Percentiles rank a stretch among this genome's conserved stretches.
phyloP scores from a whole-genome alignment of 2,329 filamentous ascomycete genomes.

The Penicillium hordei region DNA sequence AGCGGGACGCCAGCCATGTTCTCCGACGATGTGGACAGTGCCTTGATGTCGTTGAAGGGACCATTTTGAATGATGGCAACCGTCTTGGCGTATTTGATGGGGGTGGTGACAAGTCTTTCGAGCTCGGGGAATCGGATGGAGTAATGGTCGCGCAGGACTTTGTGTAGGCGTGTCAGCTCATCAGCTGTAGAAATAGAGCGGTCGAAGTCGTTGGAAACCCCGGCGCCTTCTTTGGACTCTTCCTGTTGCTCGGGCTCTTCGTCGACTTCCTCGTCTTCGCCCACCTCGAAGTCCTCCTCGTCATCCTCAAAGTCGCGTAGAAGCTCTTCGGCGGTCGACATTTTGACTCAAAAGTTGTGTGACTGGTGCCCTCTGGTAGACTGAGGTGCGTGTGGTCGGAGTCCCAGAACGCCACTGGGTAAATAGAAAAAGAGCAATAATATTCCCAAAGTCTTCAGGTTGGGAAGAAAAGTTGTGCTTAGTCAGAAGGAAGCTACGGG shows the following conservation, averaged over 20 bases:
- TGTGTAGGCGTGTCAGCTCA: conserved; percentile 90
- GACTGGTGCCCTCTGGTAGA: neutral
- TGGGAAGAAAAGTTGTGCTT: conserved; percentile 15
- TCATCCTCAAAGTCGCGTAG: conserved; percentile 83
- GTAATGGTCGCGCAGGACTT: conserved; percentile 95
- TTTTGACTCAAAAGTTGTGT: conserved; percentile 38
- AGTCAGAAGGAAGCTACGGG: conserved; percentile 22
- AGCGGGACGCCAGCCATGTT: conserved; percentile 76
- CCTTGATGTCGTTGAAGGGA: conserved; percentile 83
- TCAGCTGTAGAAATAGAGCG: conserved; percentile 92
- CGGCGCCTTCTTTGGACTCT: conserved; percentile 60
- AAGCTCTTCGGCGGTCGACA: conserved; percentile 93
- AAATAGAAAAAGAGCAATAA: conserved; percentile 1
- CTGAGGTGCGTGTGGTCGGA: neutral
- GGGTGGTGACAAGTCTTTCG: conserved; percentile 84
- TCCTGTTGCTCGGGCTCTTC: conserved; percentile 58
- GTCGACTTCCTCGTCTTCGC: conserved; percentile 63
- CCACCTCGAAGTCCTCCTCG: conserved; percentile 69
- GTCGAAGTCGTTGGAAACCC: conserved; percentile 75
- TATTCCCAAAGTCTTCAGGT: conserved; percentile 3
- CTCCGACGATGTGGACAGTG: conserved; percentile 70
- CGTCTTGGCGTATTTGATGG: conserved; percentile 91
- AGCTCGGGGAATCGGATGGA: conserved; percentile 90
- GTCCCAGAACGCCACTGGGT: conserved; percentile 1
- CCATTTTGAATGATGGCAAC: conserved; percentile 92